phyloP scores from a whole-genome alignment of 192 early-diverging fungal genomes.

The Coemansia sp. region DNA sequence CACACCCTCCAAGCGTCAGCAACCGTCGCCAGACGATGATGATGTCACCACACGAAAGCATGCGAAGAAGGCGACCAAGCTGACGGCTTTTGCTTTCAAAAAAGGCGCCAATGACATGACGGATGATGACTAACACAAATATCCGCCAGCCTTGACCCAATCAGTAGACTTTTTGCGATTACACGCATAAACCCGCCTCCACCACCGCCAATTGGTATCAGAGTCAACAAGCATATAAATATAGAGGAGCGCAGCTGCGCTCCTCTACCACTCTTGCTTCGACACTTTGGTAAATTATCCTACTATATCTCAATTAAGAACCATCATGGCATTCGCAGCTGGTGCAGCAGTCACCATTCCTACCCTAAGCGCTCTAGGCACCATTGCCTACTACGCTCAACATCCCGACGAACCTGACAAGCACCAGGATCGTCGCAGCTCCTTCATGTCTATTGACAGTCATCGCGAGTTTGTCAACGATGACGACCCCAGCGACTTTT shows the following conservation, averaged over 20 bases:
- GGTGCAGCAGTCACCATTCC: slow-evolving; percentile 54
- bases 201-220: background rate
- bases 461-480: slow-evolving; percentile 40
- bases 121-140: slow-evolving; percentile 2
- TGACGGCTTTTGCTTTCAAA: slow-evolving; percentile 32
- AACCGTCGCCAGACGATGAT: background rate
- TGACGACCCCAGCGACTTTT: slow-evolving; percentile 55
- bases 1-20: slow-evolving; percentile 28
- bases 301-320: too few relatives aligned
- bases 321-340: slow-evolving; percentile 51
- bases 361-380: slow-evolving; percentile 39
- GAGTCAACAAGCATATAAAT: background rate
- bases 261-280: background rate
- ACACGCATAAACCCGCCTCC: background rate
- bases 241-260: background rate
- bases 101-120: slow-evolving; percentile 8
- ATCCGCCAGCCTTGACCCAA: background rate
- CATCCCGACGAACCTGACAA: slow-evolving; percentile 21
- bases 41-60: slow-evolving; percentile 24
- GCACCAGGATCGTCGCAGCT: slow-evolving; percentile 25
- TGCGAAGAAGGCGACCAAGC: slow-evolving; percentile 26
- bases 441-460: slow-evolving; percentile 19
- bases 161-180: background rate
- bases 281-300: background rate
- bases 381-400: slow-evolving; percentile 46